Percentiles rank a stretch among this genome's conserved stretches.
These are phyloP conservation scores for Phytophthora uliginosa DNA, from an alignment of 352 stramenopile genomes.

Conservation along the genomic window DNA sequence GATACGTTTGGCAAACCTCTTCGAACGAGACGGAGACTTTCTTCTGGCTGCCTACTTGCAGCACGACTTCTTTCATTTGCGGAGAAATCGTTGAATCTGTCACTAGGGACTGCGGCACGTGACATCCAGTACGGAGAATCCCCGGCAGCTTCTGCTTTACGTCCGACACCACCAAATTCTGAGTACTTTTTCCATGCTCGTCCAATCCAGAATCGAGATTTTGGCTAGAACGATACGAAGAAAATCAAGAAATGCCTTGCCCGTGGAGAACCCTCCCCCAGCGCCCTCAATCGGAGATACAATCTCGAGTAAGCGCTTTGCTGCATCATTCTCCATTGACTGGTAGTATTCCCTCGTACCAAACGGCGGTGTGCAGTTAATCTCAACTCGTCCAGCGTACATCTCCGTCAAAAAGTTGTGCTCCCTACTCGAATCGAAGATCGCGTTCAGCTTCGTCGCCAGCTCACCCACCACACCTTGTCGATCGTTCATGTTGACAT, in stretches of 20 bases:
- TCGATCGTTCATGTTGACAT: slow-evolving; percentile 65
- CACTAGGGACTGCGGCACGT: slow-evolving; percentile 5
- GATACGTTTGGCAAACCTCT: slow-evolving; percentile 33
- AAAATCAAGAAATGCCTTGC: slow-evolving; percentile 71
- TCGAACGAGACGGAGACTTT: slow-evolving; percentile 29
- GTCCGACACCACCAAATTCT: slow-evolving; percentile 48
- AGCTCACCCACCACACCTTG: slow-evolving; percentile 55
- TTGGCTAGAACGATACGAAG: slow-evolving; percentile 72
- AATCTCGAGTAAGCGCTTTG: slow-evolving; percentile 15
- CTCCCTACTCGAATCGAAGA: slow-evolving; percentile 55
- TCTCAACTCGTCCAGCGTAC: slow-evolving; percentile 64
- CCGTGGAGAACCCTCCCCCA: slow-evolving; percentile 42
- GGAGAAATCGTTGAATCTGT: slow-evolving; percentile 9
- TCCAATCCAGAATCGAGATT: slow-evolving; percentile 84
- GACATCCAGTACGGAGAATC: slow-evolving; percentile 45
- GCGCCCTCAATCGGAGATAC: neutral
- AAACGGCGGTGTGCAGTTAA: slow-evolving; percentile 77
- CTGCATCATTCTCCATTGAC: slow-evolving; percentile 31
- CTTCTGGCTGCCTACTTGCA: slow-evolving; percentile 8
- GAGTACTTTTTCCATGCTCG: slow-evolving; percentile 64
- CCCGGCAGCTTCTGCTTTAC: slow-evolving; percentile 38
- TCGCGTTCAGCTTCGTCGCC: slow-evolving; percentile 45
- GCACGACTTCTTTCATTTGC: slow-evolving; percentile 29
- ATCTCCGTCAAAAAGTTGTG: slow-evolving; percentile 77
- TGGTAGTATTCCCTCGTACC: slow-evolving; percentile 70